phyloP scores from a whole-genome alignment of 1,284 basidiomycete species.

The Tilletia indica region DNA sequence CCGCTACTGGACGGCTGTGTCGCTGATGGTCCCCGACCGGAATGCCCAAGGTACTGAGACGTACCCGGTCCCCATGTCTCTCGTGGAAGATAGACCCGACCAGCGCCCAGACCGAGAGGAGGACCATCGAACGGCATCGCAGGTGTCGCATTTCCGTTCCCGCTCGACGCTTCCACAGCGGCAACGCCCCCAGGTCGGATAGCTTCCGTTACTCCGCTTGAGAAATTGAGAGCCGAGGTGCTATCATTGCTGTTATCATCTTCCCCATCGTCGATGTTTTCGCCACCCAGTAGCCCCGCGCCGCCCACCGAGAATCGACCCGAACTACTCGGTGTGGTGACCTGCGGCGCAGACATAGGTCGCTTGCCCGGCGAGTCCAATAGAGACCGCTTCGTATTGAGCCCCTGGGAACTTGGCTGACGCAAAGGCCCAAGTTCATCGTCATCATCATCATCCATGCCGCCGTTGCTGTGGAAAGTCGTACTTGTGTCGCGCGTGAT shows the following conservation, averaged over 20 bases:
- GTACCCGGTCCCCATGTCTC: conserved; percentile 10
- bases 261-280: neutral
- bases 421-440: neutral
- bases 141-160: neutral
- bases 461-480: neutral
- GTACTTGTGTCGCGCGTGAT: conserved; percentile 14
- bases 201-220: conserved; percentile 4
- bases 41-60: no score
- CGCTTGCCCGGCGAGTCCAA: conserved; percentile 6
- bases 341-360: conserved; percentile 1
- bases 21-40: no score
- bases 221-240: conserved; percentile 3
- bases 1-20: neutral
- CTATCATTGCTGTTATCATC: neutral
- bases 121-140: conserved; percentile 2
- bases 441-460: neutral
- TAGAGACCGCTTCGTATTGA: neutral
- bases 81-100: neutral
- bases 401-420: neutral
- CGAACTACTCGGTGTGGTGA: neutral
- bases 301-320: neutral
- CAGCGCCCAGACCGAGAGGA: conserved; percentile 3
- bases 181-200: neutral
- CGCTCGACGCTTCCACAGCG: no score
- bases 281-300: neutral